phyloP scores from a whole-genome alignment of 129 eudicot genomes.

The Flaveria robusta region DNA sequence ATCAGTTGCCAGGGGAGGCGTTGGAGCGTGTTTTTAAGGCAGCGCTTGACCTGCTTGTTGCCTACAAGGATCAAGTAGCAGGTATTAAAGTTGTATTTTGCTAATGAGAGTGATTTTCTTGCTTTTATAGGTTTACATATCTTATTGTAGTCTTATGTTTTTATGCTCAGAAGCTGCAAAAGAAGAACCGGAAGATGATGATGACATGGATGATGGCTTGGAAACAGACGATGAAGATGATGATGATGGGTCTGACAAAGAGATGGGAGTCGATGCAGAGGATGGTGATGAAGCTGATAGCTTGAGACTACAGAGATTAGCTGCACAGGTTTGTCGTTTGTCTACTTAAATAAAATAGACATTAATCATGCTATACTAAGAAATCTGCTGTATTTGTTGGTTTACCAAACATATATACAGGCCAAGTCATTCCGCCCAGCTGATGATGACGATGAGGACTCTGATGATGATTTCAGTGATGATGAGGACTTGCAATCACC shows the following conservation, averaged over 20 bases:
- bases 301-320: slow-evolving; percentile 64
- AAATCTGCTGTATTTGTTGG: slow-evolving; percentile 14
- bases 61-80: slow-evolving; percentile 94
- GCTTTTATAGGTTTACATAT: not conserved
- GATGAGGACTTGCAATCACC: slow-evolving; percentile 94
- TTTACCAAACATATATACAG: slow-evolving; percentile 44
- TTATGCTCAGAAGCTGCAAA: slow-evolving; percentile 59
- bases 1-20: slow-evolving; percentile 89
- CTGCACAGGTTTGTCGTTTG: slow-evolving; percentile 66
- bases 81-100: slow-evolving; percentile 38
- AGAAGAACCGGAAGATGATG: slow-evolving; percentile 66
- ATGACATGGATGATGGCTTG: slow-evolving; percentile 77
- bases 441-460: slow-evolving; percentile 68
- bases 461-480: slow-evolving; percentile 87
- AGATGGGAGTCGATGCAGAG: slow-evolving; percentile 88
- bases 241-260: slow-evolving; percentile 66
- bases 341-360: slow-evolving; percentile 9
- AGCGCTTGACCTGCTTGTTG: slow-evolving; percentile 87
- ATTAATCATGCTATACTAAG: not conserved
- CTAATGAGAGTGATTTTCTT: not conserved
- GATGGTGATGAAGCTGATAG: slow-evolving; percentile 85
- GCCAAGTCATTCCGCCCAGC: slow-evolving; percentile 72
- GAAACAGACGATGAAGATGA: slow-evolving; percentile 68
- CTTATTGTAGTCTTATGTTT: slow-evolving; percentile 6
- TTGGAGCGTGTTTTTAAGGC: slow-evolving; percentile 90